These are phyloP conservation scores for Hypomontagnella monticulosa DNA, from an alignment of 495 filamentous ascomycete species.

Conservation along the genomic window DNA sequence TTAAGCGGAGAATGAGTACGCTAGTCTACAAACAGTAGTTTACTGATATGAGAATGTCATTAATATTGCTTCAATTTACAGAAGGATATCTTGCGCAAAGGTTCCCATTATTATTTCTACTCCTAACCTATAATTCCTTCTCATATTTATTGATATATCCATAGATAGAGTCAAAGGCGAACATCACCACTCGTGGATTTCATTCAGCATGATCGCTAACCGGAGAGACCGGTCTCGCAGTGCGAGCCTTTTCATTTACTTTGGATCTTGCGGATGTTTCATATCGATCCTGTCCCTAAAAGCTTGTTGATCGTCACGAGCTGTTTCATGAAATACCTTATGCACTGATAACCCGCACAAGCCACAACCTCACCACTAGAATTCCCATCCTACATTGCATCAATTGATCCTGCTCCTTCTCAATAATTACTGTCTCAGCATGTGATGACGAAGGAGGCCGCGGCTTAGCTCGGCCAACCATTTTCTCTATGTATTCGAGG, in stretches of 20 bases:
- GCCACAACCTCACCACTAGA: constrained; percentile 7
- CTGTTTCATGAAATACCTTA: constrained; percentile 33
- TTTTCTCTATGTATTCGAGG: constrained; percentile 6
- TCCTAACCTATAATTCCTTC: no score
- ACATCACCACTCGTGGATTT: constrained; percentile 3
- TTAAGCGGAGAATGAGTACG: no score
- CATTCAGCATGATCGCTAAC: not conserved
- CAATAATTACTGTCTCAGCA: not conserved
- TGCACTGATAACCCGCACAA: constrained; percentile 18
- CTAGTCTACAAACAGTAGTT: no score
- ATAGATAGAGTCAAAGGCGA: no score
- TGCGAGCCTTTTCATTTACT: constrained; percentile 13
- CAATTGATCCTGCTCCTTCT: not conserved
- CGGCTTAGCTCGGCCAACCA: not conserved
- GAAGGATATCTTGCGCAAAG: no score
- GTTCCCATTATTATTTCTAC: no score
- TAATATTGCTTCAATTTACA: no score
- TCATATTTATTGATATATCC: no score
- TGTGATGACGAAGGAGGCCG: not conserved
- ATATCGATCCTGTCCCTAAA: constrained; percentile 32
- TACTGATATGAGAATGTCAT: no score
- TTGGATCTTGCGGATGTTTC: constrained; percentile 30
- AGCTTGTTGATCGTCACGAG: constrained; percentile 31
- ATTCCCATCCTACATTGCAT: constrained; percentile 5
- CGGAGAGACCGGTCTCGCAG: constrained; percentile 19